Evolutionary conservation across 2,329 filamentous ascomycete genomes (phyloP).

Genomic region (Lachnellula cervina): DNA sequence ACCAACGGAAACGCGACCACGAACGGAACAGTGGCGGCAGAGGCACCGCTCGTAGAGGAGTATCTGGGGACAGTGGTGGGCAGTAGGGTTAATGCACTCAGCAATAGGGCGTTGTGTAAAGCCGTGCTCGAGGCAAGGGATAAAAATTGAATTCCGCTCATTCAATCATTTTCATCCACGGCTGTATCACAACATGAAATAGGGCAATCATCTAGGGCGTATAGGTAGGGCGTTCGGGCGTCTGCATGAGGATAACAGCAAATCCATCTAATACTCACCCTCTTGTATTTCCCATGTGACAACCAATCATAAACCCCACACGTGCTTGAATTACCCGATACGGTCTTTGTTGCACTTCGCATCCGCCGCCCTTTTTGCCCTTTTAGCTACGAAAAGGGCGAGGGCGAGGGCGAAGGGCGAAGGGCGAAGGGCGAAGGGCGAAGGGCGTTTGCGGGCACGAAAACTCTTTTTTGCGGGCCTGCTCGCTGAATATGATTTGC

Average conservation of each 20-base stretch:
- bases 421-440: too few relatives aligned
- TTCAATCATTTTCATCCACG: background rate
- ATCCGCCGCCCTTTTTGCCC: background rate
- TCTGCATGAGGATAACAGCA: background rate
- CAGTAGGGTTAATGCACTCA: slow-evolving; percentile 20
- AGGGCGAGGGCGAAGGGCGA: too few relatives aligned
- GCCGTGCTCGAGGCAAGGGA: slow-evolving; percentile 26
- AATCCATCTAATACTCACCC: too few relatives aligned
- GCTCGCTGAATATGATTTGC: too few relatives aligned
- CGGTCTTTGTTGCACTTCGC: background rate
- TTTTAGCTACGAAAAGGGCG: background rate
- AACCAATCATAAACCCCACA: background rate
- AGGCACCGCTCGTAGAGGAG: slow-evolving; percentile 24
- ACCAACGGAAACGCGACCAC: slow-evolving; percentile 16
- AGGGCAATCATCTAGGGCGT: background rate
- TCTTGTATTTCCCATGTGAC: background rate
- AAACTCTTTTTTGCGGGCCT: too few relatives aligned
- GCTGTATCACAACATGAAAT: background rate
- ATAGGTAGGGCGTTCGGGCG: background rate
- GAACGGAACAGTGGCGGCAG: slow-evolving; percentile 17
- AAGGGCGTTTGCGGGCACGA: too few relatives aligned
- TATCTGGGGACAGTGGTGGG: slow-evolving; percentile 29
- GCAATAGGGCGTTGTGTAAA: slow-evolving; percentile 27
- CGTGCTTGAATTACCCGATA: background rate
- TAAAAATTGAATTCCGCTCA: background rate